A percentile compares a stretch with the other conserved stretches of the same genome.
Conservation (phyloP, 805 yeast genomes). For the Wickerhamiella sorbophila region DNA sequence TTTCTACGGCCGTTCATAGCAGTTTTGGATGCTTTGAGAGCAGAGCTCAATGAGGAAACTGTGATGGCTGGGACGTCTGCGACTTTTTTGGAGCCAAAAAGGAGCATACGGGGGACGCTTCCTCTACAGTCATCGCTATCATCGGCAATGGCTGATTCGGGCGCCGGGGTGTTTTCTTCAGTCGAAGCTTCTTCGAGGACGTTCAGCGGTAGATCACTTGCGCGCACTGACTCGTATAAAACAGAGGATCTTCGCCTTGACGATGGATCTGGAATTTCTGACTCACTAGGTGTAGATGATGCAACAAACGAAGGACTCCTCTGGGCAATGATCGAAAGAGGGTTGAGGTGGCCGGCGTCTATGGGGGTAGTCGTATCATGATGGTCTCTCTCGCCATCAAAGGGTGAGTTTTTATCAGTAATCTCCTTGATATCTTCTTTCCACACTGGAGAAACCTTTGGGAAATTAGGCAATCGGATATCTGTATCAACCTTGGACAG, state of each 20-base stretch:
- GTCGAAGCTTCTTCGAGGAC: not conserved
- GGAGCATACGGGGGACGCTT: not conserved
- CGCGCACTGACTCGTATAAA: not conserved
- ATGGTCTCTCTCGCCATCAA: conserved; percentile 9
- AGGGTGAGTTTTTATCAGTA: conserved; percentile 12
- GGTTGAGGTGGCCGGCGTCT: not conserved
- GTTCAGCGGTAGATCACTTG: not conserved
- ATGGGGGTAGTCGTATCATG: conserved; percentile 1
- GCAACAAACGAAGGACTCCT: not conserved
- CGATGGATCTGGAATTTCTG: not conserved
- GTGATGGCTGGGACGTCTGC: not conserved
- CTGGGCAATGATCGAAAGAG: not conserved
- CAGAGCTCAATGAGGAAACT: not conserved
- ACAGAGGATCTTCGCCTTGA: not conserved
- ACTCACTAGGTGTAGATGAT: not conserved
- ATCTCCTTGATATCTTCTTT: conserved; percentile 6
- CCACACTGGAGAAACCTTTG: conserved; percentile 16
- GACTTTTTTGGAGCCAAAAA: not conserved
- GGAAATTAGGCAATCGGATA: conserved; percentile 12
- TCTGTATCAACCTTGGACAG: conserved; percentile 17
- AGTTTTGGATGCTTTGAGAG: not conserved
- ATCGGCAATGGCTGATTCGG: not conserved
- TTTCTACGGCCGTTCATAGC: not conserved
- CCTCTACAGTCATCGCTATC: too few relatives aligned
- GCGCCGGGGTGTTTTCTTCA: not conserved